phyloP scores from a whole-genome alignment of 1,284 basidiomycete species.

The Naganishia sp. region DNA sequence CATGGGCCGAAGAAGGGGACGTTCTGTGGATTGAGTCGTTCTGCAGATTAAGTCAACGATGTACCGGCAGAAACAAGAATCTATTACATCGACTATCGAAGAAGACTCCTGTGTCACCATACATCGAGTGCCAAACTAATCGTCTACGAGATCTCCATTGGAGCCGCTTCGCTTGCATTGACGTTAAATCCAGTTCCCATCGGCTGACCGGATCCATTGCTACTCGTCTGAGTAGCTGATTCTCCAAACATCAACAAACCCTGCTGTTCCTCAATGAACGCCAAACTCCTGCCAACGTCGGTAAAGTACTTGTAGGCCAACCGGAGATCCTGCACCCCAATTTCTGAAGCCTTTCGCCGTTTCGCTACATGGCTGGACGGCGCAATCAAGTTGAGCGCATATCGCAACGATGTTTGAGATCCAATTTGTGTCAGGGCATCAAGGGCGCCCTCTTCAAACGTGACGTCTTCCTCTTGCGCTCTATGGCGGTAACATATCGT shows the following conservation, averaged over 20 bases:
- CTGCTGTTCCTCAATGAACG: slow-evolving; percentile 83
- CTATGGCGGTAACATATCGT: slow-evolving; percentile 53
- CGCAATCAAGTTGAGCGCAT: slow-evolving; percentile 88
- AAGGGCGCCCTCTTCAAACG: slow-evolving; percentile 72
- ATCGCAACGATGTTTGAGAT: slow-evolving; percentile 79
- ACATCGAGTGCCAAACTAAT: background rate
- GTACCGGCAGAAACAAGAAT: background rate
- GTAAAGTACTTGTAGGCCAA: slow-evolving; percentile 87
- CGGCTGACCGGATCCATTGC: slow-evolving; percentile 16
- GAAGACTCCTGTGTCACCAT: background rate
- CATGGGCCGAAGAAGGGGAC: too few relatives aligned
- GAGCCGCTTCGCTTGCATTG: slow-evolving; percentile 12
- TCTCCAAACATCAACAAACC: slow-evolving; percentile 63
- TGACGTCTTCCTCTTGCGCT: slow-evolving; percentile 94
- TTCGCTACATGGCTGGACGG: slow-evolving; percentile 80
- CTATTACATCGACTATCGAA: background rate
- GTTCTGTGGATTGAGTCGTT: background rate
- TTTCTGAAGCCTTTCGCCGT: slow-evolving; percentile 72
- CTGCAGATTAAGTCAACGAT: background rate
- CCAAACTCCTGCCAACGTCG: slow-evolving; percentile 91
- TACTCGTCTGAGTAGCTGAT: slow-evolving; percentile 26
- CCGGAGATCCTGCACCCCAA: slow-evolving; percentile 80
- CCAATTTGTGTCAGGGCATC: slow-evolving; percentile 83
- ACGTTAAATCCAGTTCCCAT: slow-evolving; percentile 9
- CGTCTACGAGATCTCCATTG: slow-evolving; percentile 27